Base-by-base conservation (phyloP, 352 stramenopile species). In the Elongisporangium prolatum region DNA sequence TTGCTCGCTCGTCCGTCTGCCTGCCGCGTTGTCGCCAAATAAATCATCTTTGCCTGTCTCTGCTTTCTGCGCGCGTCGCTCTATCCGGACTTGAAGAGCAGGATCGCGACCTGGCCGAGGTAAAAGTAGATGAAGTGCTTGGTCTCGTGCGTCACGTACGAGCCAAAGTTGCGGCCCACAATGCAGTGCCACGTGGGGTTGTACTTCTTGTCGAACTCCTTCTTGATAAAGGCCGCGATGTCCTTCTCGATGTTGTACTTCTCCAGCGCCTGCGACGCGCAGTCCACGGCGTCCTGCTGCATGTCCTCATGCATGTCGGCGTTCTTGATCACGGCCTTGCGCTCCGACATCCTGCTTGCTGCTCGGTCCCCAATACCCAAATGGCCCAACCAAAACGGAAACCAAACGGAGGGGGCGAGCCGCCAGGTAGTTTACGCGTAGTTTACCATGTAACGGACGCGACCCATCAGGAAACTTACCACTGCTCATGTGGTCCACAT, bases 261-360 rank as follows among this genome's bases (percentile, higher is more conserved):
- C 63, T 98, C 95, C 24, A 99, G 85, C 61, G 97, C 97, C 71
- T 98, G 93, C 54, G 96, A 98, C 50, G 97, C 97, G 61, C 94
- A 98, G 83, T 99, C 97, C 48, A 99, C 96, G 37, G 97, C 96
- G 76, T 99, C 97, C 84, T 99, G 97, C 77, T 99, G 97, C 97
- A 99, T 99, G 70, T 98, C 93, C 72, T 99, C 97, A 40, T 97
- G 95, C 97, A 99, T 99, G 77, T 99, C 97, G 49, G 97, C 97
- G 84, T 99, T 99, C 81, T 99, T 99, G 72, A 99, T 99, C 49
- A 99, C 97, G n/a, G 97, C 97, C 83, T 99, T 98, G 81, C 95
- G 84, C 86, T 97, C 89, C 67, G 88, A 86, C 86, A 95, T 96
- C 10, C 10, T 44, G 34, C 34, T 44, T 44, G 34, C 34, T 13